These are phyloP conservation scores for Lithospermum erythrorhizon DNA, from an alignment of 257 asterid species.

Conservation along the genomic window DNA sequence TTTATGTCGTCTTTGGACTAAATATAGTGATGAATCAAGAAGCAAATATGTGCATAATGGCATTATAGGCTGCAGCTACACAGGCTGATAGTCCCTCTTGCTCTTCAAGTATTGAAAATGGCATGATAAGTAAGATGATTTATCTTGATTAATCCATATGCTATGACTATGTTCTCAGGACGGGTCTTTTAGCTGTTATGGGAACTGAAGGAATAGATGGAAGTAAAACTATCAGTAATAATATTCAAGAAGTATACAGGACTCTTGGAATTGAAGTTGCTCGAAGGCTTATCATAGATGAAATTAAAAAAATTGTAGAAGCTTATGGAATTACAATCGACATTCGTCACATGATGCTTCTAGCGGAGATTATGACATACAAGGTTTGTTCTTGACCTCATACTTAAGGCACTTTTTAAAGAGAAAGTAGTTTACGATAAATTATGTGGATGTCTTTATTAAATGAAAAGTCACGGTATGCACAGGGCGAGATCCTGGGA, in stretches of 20 bases:
- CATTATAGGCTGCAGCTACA: too few species aligned
- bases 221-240: slow-evolving; percentile 48
- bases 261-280: slow-evolving; percentile 96
- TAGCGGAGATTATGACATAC: slow-evolving; percentile 87
- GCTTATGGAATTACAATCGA: slow-evolving; percentile 85
- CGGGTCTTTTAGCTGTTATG: slow-evolving; percentile 80
- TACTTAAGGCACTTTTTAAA: not conserved
- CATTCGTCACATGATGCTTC: slow-evolving; percentile 94
- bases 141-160: not conserved
- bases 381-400: slow-evolving; percentile 35
- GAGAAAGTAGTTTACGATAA: not conserved
- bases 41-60: too few species aligned
- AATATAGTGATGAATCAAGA: too few species aligned
- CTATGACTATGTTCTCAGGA: slow-evolving; percentile 33
- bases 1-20: too few species aligned
- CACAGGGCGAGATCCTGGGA: slow-evolving; percentile 90
- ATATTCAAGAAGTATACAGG: slow-evolving; percentile 55
- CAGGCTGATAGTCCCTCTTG: too few species aligned
- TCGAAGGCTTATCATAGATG: slow-evolving; percentile 54
- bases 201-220: slow-evolving; percentile 87
- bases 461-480: not conserved
- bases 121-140: not conserved
- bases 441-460: not conserved
- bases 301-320: slow-evolving; percentile 66
- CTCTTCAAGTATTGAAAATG: too few species aligned